Evolutionary conservation across 495 filamentous ascomycete species (phyloP).

Genomic region (Xanthoparmelia taractica): DNA sequence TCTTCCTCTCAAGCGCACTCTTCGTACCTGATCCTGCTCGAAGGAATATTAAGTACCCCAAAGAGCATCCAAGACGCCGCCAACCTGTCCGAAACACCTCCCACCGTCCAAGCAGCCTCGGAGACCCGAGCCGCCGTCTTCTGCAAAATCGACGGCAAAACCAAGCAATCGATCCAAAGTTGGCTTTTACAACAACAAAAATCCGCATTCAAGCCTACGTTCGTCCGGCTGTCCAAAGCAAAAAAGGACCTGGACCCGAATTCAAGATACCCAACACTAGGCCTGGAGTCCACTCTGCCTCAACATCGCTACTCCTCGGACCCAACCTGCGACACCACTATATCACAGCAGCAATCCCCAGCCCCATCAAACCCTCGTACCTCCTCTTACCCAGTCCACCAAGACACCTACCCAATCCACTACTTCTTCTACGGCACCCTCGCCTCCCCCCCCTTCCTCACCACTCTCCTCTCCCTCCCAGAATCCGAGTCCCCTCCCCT

Average conservation of each 20-base stretch:
- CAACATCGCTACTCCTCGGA: slow-evolving; percentile 17
- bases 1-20: slow-evolving; percentile 9
- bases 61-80: slow-evolving; percentile 21
- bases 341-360: slow-evolving; percentile 23
- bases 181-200: slow-evolving; percentile 16
- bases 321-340: slow-evolving; percentile 8
- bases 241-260: slow-evolving; percentile 31
- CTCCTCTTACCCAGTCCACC: slow-evolving; percentile 12
- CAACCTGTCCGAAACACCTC: slow-evolving; percentile 8
- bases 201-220: slow-evolving; percentile 24
- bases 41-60: slow-evolving; percentile 17
- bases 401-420: slow-evolving; percentile 38
- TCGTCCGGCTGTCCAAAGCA: slow-evolving; percentile 31
- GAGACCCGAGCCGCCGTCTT: slow-evolving; percentile 22
- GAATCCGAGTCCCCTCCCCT: slow-evolving; percentile 2
- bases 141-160: slow-evolving; percentile 24
- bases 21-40: slow-evolving; percentile 30
- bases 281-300: slow-evolving; percentile 30
- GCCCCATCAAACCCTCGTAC: not conserved
- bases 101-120: slow-evolving; percentile 9
- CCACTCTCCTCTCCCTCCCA: slow-evolving; percentile 20
- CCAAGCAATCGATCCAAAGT: slow-evolving; percentile 20
- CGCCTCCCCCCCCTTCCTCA: slow-evolving; percentile 26
- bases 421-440: slow-evolving; percentile 40
- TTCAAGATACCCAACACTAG: slow-evolving; percentile 36